phyloP scores from a whole-genome alignment of 495 filamentous ascomycete genomes.

The Hypomontagnella submonticulosa region DNA sequence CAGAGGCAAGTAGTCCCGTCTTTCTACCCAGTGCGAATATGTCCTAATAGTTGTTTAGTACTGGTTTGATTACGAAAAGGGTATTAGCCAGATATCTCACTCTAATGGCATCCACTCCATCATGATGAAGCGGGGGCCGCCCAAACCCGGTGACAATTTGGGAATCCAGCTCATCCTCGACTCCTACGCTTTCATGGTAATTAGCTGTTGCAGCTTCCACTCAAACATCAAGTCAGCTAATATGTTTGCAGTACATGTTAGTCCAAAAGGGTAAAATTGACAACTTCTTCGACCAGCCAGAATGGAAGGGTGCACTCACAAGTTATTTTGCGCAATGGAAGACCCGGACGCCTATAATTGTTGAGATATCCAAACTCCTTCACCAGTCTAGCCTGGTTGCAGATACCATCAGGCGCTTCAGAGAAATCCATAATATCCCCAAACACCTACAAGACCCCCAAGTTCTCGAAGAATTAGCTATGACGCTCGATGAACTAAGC shows the following conservation, averaged over 20 bases:
- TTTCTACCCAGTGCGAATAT: not conserved
- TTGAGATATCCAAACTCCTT: constrained; percentile 28
- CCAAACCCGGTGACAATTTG: constrained; percentile 21
- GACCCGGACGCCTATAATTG: constrained; percentile 5
- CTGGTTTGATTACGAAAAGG: constrained; percentile 20
- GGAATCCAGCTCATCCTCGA: constrained; percentile 30
- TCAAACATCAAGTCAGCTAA: constrained; percentile 2
- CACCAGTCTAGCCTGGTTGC: constrained; percentile 1
- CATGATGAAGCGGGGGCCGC: constrained; percentile 23
- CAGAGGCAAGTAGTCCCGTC: constrained; percentile 14
- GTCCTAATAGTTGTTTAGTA: constrained; percentile 11
- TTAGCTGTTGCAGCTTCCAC: not conserved
- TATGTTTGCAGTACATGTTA: constrained; percentile 9
- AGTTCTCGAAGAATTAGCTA: constrained; percentile 4
- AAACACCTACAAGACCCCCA: constrained; percentile 1
- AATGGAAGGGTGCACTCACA: constrained; percentile 16
- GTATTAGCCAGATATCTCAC: constrained; percentile 28
- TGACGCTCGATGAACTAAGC: not conserved
- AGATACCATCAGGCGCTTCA: constrained; percentile 2
- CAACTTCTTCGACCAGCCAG: constrained; percentile 25
- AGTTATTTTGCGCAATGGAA: constrained; percentile 18
- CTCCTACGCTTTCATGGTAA: constrained; percentile 30
- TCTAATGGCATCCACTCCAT: constrained; percentile 30
- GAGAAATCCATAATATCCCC: not conserved
- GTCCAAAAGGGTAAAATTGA: constrained; percentile 11